phyloP scores from a whole-genome alignment of 805 yeast genomes.

The Ogataea kodamae region DNA sequence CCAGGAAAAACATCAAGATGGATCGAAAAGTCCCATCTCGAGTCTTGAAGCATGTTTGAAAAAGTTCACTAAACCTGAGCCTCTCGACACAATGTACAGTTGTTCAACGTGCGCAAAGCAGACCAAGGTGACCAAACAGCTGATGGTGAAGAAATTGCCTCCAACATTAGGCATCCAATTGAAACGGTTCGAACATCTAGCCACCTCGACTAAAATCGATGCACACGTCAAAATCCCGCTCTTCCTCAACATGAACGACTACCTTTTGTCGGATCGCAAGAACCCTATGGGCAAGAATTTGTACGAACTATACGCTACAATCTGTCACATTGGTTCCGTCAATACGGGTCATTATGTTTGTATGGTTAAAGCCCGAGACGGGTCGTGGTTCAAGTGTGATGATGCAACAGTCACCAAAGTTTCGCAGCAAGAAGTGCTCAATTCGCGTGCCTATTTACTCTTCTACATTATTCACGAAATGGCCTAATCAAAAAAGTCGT shows the following conservation, averaged over 20 bases:
- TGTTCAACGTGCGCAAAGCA: slow-evolving; percentile 64
- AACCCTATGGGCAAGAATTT: slow-evolving; percentile 28
- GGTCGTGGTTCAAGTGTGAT: slow-evolving; percentile 88
- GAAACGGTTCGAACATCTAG: slow-evolving; percentile 69
- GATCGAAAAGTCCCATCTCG: slow-evolving; percentile 21
- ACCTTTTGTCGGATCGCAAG: slow-evolving; percentile 30
- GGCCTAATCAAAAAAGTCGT: slow-evolving; percentile 47
- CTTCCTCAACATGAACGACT: slow-evolving; percentile 67
- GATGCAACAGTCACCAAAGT: slow-evolving; percentile 77
- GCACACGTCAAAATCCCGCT: slow-evolving; percentile 70
- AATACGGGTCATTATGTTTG: slow-evolving; percentile 95
- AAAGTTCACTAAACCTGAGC: slow-evolving; percentile 75
- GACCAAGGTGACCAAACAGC: slow-evolving; percentile 68
- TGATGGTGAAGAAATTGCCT: slow-evolving; percentile 67
- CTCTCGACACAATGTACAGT: slow-evolving; percentile 65
- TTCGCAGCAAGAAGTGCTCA: slow-evolving; percentile 59
- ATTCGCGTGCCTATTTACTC: slow-evolving; percentile 75
- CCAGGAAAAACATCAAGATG: slow-evolving; percentile 31
- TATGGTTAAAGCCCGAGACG: slow-evolving; percentile 64
- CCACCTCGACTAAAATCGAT: slow-evolving; percentile 67
- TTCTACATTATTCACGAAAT: slow-evolving; percentile 56
- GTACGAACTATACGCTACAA: slow-evolving; percentile 82
- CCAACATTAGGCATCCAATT: slow-evolving; percentile 80
- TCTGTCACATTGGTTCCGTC: slow-evolving; percentile 88
- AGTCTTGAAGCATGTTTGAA: slow-evolving; percentile 62